Evolutionary conservation across 345 rosid species (phyloP).

Genomic region (Ceriops decandra): DNA sequence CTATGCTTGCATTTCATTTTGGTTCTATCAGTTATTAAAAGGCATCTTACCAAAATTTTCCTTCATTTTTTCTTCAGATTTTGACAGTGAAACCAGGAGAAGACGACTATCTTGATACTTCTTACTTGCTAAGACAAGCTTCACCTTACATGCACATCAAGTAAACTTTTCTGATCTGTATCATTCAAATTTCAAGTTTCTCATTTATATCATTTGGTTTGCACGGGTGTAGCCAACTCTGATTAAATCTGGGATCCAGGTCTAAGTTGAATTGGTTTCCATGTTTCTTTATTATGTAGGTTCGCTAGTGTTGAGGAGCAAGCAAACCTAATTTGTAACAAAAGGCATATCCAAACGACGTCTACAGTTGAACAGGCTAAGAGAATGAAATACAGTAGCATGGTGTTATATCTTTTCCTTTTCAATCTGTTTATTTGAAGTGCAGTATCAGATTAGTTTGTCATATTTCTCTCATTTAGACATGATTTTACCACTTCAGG

Average conservation of each 20-base stretch:
- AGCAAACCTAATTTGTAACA: constrained; percentile 32
- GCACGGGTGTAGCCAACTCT: no score
- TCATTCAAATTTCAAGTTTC: constrained; percentile 15
- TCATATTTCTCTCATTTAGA: no score
- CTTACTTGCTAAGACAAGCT: constrained; percentile 71
- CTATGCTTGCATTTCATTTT: neutral
- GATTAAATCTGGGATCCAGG: no score
- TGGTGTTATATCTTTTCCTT: constrained; percentile 32
- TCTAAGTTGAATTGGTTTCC: no score
- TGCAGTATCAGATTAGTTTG: neutral
- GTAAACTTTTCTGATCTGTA: constrained; percentile 30
- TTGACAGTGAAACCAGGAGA: constrained; percentile 78
- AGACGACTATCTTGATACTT: constrained; percentile 72
- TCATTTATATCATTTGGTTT: constrained; percentile 6
- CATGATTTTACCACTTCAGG: no score
- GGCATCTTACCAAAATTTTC: neutral
- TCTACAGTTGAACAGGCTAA: constrained; percentile 49
- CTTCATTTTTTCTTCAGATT: constrained; percentile 42
- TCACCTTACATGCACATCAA: constrained; percentile 85
- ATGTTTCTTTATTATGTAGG: constrained; percentile 36
- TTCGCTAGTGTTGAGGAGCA: constrained; percentile 56
- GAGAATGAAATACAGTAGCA: constrained; percentile 46
- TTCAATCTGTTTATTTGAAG: neutral
- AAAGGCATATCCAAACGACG: constrained; percentile 47
- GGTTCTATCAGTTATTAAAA: neutral